These are phyloP conservation scores for Candida nonsorbophila DNA, from an alignment of 805 yeast species.

Conservation along the genomic window DNA sequence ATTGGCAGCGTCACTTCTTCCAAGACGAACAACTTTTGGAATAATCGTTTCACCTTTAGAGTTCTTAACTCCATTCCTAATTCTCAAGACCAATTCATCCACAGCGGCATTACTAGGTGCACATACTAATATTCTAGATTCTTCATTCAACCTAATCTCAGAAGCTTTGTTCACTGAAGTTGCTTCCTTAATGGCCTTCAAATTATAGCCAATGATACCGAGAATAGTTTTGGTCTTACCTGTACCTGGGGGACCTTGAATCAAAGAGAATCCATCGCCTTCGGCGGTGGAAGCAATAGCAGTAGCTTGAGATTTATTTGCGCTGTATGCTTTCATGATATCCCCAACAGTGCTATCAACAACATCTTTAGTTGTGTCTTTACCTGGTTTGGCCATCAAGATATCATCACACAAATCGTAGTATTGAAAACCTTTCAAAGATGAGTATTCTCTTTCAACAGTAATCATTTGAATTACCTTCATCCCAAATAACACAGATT, in stretches of 20 bases:
- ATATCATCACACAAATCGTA: conserved; percentile 73
- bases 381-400: conserved; percentile 57
- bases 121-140: conserved; percentile 71
- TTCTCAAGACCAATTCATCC: conserved; percentile 84
- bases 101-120: conserved; percentile 99
- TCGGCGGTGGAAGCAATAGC: conserved; percentile 75
- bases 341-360: conserved; percentile 27
- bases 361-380: conserved; percentile 20
- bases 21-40: conserved; percentile 80
- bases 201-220: conserved; percentile 79
- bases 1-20: conserved; percentile 84
- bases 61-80: conserved; percentile 64
- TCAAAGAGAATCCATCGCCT: conserved; percentile 74
- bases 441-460: conserved; percentile 85
- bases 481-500: conserved; percentile 60
- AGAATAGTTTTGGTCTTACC: conserved; percentile 97
- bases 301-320: conserved; percentile 85
- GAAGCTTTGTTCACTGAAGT: conserved; percentile 4
- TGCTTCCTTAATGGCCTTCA: conserved; percentile 24
- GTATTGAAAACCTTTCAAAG: conserved; percentile 75
- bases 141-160: conserved; percentile 1
- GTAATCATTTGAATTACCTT: conserved; percentile 85
- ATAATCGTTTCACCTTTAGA: conserved; percentile 46
- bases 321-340: conserved; percentile 47
- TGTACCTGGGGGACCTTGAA: conserved; percentile 99